These are phyloP conservation scores for Apiotrichum sp. DNA, from an alignment of 1,284 basidiomycete species.

Conservation along the genomic window DNA sequence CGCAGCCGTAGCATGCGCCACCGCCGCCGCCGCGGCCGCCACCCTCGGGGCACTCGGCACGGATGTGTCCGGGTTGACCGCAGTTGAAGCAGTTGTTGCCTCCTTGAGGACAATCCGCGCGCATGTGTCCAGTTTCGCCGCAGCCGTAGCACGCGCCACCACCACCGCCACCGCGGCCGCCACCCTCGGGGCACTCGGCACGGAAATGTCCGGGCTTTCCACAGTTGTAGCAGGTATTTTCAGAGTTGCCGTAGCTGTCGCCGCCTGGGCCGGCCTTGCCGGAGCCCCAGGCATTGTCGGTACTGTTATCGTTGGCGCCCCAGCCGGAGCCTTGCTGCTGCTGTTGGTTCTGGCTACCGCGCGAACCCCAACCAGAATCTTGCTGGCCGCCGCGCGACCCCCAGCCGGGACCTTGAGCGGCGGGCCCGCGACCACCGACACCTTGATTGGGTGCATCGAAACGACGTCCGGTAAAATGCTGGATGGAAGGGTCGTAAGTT, in stretches of 20 bases:
- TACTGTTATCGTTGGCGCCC: not conserved
- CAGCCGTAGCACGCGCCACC: not conserved
- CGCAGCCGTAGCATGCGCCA: too few species aligned
- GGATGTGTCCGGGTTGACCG: too few species aligned
- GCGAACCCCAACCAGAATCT: conserved; percentile 2
- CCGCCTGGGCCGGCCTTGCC: too few species aligned
- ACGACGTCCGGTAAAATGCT: too few species aligned
- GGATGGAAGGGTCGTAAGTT: not conserved
- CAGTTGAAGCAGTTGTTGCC: too few species aligned
- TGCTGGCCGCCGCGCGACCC: not conserved
- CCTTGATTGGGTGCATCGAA: too few species aligned
- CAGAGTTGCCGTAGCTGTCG: too few species aligned
- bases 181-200: not conserved
- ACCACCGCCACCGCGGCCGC: not conserved
- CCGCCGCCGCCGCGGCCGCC: not conserved
- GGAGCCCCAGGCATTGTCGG: not conserved
- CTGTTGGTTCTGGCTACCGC: not conserved
- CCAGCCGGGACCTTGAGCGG: not conserved
- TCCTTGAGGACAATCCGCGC: conserved; percentile 14
- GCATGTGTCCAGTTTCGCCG: conserved; percentile 11
- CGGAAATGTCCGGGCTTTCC: too few species aligned
- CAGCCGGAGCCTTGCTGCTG: not conserved
- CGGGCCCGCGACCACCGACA: not conserved
- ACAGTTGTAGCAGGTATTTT: too few species aligned
- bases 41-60: not conserved